Base-by-base conservation (phyloP, 352 stramenopile species). In the Globisporangium spinosum region DNA sequence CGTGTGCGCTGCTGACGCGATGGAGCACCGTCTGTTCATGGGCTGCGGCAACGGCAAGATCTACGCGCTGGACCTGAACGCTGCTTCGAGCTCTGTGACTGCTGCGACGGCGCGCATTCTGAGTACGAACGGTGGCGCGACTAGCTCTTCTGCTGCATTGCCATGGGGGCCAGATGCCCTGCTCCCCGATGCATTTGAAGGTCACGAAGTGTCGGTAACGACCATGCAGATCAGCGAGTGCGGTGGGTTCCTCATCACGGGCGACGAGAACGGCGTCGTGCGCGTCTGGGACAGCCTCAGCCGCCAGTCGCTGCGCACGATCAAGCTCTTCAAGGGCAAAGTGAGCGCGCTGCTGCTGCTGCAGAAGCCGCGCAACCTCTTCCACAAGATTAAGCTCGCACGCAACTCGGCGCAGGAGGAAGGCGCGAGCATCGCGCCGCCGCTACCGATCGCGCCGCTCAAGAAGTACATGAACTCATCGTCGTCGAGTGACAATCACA, bases 391-490 rank as follows among this genome's bases (percentile, higher is more conserved):
- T 25, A 89, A 89, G 74, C 63, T 66, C 7, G 64, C 75, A 22
- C 64, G 69, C 10, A 40, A 74, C 22, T 65, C 71, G 64, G 72
- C 45, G n/a, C 61, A 78, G n/a, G 72, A 80, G 35, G 51, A 74
- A 29, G 74, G 79, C 51, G 71, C 74, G 47, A 38, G 70, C 56
- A 59, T 79, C 55, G 66, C 69, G 29, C 74, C 75, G n/a, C 53
- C 73, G 49, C 68, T 92, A 34, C 79, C 82, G n/a, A 74, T 90
- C 43, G 80, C 82, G 20, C 84, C 84, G 57, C 82, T 92, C 47
- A 89, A 90, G 59, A 92, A 92, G 73, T 92, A 90, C 75, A 89
- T 92, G 79, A 83, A 82, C 66, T 49, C 64, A n/a, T 35, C 59
- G 8, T 40, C 59, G 23, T 55, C 60, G 29, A 22, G 23, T 29